A percentile compares a stretch with the other conserved stretches of the same genome.
Conservation (phyloP, 768 basidiomycete species). For the Amanita molliuscula region DNA sequence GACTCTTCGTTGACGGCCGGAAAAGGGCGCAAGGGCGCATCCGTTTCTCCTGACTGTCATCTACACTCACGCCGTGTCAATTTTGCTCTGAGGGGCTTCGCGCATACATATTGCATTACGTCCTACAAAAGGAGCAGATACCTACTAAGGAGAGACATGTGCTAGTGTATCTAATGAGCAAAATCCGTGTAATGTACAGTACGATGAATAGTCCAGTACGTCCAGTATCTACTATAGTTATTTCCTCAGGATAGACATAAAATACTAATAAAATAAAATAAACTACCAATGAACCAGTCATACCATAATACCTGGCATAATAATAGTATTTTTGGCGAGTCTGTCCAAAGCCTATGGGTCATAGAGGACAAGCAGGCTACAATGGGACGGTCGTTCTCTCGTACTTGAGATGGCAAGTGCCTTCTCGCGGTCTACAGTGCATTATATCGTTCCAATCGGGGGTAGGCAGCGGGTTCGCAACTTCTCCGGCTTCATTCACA, state of each 20-base stretch:
- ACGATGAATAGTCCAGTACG: no score
- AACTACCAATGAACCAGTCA: neutral
- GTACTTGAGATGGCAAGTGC: conserved; percentile 45
- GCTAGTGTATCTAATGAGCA: neutral
- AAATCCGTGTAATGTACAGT: neutral
- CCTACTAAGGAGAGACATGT: neutral
- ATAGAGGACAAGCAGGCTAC: conserved; percentile 11
- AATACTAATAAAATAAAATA: conserved; percentile 1
- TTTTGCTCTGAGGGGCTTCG: neutral
- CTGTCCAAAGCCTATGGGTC: neutral
- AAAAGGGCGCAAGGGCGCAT: neutral
- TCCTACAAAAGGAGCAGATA: neutral
- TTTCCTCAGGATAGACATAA: neutral
- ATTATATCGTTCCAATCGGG: conserved; percentile 79
- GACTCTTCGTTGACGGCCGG: conserved; percentile 19
- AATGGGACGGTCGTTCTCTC: conserved; percentile 25
- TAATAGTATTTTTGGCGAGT: neutral
- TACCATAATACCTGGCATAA: neutral
- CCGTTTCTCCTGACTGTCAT: neutral
- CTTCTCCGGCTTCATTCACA: conserved; percentile 42
- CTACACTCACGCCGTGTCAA: neutral
- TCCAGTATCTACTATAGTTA: no score
- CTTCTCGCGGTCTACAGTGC: conserved; percentile 50
- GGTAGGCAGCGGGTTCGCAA: conserved; percentile 32
- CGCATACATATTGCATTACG: neutral